Evolutionary conservation across 169 alveolate genomes (phyloP).

Genomic region (Besnoitia besnoiti): DNA sequence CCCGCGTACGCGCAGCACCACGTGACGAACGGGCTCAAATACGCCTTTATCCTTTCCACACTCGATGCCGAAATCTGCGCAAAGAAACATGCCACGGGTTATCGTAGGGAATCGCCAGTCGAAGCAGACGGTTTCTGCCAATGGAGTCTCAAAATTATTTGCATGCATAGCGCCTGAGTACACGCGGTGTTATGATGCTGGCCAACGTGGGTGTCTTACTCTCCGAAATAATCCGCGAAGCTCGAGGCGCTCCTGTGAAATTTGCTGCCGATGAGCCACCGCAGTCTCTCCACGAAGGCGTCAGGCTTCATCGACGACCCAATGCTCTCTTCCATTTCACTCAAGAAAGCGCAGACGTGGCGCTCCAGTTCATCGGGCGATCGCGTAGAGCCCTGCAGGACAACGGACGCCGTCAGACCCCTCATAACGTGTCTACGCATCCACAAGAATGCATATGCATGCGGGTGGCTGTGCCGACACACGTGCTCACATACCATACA

Average conservation of each 20-base stretch:
- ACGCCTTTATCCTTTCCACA: too few species aligned
- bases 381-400: slow-evolving; percentile 48
- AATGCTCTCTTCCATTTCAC: neutral
- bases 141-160: too few species aligned
- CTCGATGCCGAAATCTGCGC: too few species aligned
- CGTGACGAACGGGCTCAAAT: too few species aligned
- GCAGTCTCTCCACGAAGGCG: slow-evolving; percentile 30
- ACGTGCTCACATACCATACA: neutral
- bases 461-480: neutral
- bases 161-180: too few species aligned
- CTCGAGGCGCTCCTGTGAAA: slow-evolving; percentile 34
- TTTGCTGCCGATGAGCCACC: slow-evolving; percentile 45
- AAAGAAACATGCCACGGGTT: too few species aligned
- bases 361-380: slow-evolving; percentile 46
- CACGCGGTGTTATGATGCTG: too few species aligned
- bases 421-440: neutral
- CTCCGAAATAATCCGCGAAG: slow-evolving; percentile 51
- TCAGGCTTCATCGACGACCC: slow-evolving; percentile 1
- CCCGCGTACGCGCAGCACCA: neutral
- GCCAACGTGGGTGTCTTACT: neutral
- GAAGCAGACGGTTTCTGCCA: too few species aligned
- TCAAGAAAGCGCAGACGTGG: slow-evolving; percentile 62
- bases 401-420: neutral
- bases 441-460: neutral
- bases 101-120: too few species aligned